Base-by-base conservation (phyloP, 176 grass and related monocot genomes). In the Cocos nucifera region DNA sequence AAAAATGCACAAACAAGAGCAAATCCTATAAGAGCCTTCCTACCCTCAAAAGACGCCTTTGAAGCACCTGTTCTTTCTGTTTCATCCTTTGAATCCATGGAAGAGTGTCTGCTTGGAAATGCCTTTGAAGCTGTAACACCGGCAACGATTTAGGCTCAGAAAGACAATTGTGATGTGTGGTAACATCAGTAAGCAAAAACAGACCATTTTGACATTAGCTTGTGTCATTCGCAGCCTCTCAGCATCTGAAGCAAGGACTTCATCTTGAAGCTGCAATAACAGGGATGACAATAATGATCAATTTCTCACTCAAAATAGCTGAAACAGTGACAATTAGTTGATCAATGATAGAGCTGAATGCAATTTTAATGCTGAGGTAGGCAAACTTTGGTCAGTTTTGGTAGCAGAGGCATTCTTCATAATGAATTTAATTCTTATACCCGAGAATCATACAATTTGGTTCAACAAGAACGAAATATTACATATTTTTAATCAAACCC, bases 21-120 rank as follows among this genome's bases (percentile, higher is more conserved):
- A 58, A 53, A 78, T 63, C 18, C 69, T 54, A 52, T 51, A 80
- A 15, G 71, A 32, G 21, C 71, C 35, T 69, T 63, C 53, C 61
- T 64, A 96, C 92, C 93, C 85, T 92, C 70, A 98, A 63, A 82
- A 98, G 73, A 39, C 84, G 87, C 72, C 93, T 92, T 73, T 88
- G 78, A 76, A 81, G 74, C 72, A 76, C 78, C 30, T 90, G 53
- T 65, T 98, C 87, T 79, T 92, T 85, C 68, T 88, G 93, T 77
- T 92, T 98, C 72, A 98, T 69, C 54, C 80, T 81, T 73, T 92
- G 93, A 61, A 88, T 86, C 84, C 84, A 77, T 53, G 85, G 84
- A 64, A 78, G 69, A 4, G 84, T 92, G 44, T 98, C 84, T 53
- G 79, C 81, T 86, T 92, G 87, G 79, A 98, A 88, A 83, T 92